These are phyloP conservation scores for Bruguiera hainesii DNA, from an alignment of 441 rosid species.

Conservation along the genomic window DNA sequence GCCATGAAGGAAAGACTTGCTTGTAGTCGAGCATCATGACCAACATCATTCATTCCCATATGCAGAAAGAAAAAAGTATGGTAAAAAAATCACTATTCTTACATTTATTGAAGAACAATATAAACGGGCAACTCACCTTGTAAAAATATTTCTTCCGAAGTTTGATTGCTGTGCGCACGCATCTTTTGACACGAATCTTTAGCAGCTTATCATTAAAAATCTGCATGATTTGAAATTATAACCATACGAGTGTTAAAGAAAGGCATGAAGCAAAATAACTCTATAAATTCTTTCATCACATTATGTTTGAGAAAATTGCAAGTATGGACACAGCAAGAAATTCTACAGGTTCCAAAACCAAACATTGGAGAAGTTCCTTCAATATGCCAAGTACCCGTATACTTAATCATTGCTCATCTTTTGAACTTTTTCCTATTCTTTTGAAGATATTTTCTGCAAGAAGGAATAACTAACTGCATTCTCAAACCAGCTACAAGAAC, in stretches of 20 bases:
- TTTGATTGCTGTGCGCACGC: constrained; percentile 70
- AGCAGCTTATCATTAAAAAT: constrained; percentile 84
- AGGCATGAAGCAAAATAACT: not conserved
- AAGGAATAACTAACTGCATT: not conserved
- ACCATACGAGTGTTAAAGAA: not conserved
- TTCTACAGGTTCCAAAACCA: not conserved
- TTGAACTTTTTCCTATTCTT: not conserved
- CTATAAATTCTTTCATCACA: not conserved
- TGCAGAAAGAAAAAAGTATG: not conserved
- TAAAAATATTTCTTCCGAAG: constrained; percentile 78
- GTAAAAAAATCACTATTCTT: not conserved
- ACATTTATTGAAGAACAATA: not conserved
- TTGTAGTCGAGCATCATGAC: not conserved
- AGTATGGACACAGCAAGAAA: not conserved
- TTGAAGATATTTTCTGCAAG: not conserved
- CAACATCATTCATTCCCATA: not conserved
- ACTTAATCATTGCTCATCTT: not conserved
- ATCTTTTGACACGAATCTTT: constrained; percentile 67
- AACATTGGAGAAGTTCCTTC: not conserved
- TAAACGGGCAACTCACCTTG: constrained; percentile 49
- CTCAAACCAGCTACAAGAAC: not conserved
- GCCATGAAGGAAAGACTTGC: constrained; percentile 11
- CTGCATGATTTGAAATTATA: constrained; percentile 36
- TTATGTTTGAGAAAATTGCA: no score
- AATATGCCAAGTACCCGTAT: not conserved